These are phyloP conservation scores for Maudiozyma serrabonitensis DNA, from an alignment of 805 yeast species.

Conservation along the genomic window DNA sequence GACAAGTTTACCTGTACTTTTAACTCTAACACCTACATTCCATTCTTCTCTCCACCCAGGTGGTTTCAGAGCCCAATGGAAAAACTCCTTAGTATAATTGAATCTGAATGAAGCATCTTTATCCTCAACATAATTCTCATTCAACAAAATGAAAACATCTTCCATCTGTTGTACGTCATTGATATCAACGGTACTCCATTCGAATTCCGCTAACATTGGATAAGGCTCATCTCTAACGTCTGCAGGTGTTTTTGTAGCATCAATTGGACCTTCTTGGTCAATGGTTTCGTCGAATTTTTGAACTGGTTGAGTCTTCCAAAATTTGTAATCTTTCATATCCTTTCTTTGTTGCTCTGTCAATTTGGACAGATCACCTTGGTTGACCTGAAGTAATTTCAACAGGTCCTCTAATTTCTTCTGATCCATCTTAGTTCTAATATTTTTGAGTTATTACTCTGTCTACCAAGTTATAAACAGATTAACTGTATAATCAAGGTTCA, in stretches of 20 bases:
- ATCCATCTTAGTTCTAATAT: conserved; percentile 3
- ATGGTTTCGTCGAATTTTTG: conserved; percentile 61
- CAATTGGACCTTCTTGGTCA: conserved; percentile 74
- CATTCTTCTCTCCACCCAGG: conserved; percentile 89
- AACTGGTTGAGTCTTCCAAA: conserved; percentile 98
- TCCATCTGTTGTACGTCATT: conserved; percentile 45
- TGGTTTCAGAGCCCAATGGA: conserved; percentile 87
- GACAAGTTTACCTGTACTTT: conserved; percentile 62
- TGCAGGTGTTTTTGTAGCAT: conserved; percentile 50
- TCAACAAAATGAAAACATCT: conserved; percentile 70
- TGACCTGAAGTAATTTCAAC: conserved; percentile 31
- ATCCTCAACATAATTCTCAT: conserved; percentile 92
- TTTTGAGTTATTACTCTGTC: conserved; percentile 10
- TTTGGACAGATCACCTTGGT: conserved; percentile 34
- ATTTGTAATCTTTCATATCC: conserved; percentile 81
- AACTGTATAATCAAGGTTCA: too few relatives aligned
- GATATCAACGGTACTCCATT: conserved; percentile 77
- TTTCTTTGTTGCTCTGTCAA: conserved; percentile 51
- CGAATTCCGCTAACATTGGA: conserved; percentile 69
- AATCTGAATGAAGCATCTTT: conserved; percentile 86
- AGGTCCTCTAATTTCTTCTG: conserved; percentile 39
- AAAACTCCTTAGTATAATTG: conserved; percentile 72
- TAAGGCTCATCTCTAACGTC: conserved; percentile 66
- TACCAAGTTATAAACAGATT: neutral
- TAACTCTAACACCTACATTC: conserved; percentile 90